Base-by-base conservation (phyloP, 345 rosid species). In the Eucalyptus curtisii region DNA sequence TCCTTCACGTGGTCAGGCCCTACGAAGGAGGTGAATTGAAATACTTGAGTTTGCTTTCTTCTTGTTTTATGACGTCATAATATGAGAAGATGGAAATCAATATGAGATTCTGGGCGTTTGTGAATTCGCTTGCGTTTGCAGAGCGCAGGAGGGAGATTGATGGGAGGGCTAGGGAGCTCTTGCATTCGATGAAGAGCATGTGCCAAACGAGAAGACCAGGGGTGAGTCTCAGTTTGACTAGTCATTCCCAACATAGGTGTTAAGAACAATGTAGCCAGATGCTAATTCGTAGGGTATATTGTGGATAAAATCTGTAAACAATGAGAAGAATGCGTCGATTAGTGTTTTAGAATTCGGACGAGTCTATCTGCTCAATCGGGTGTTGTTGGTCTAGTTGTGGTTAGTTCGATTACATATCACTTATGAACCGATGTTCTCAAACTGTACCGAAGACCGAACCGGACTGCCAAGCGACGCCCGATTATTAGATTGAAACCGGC, bases 161-260 rank as follows among this genome's bases (percentile, higher is more conserved):
- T 48, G 87, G 93, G 66, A 93, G 93, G 91, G 94, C 91, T 19
- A 90, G 89, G 85, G 95, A 95, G 88, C 87, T 92, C 50, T 95
- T 96, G 40, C 93, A 91, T 37, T 90, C 95, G 25, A 90, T 96
- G 95, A 96, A 94, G 91, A 94, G 88, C 68, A 87, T 89, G 76
- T 95, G 99, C 91, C 93, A 95, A 88, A 91, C 89, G 88, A 96
- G 88, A 90, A 93, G 92, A 86, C 97, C 99, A 1, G 96, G 95
- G 93, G 99, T 97, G 88, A 92, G 97, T 88, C 17, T 31, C 40
- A 8, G n/a, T 49, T 40, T 48, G 85, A 44, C 25, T 47, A 10
- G 82, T 37, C 82, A 37, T 76, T 76, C 25, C 47, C 30, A 76
- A 5, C 82, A 20, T 19, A 10, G 3, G 82, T 40, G 84, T 22